Evolutionary conservation across 2,329 filamentous ascomycete species (phyloP), one percentile per base, ranked within the genome.

Genomic region (Zalaria sp.): DNA sequence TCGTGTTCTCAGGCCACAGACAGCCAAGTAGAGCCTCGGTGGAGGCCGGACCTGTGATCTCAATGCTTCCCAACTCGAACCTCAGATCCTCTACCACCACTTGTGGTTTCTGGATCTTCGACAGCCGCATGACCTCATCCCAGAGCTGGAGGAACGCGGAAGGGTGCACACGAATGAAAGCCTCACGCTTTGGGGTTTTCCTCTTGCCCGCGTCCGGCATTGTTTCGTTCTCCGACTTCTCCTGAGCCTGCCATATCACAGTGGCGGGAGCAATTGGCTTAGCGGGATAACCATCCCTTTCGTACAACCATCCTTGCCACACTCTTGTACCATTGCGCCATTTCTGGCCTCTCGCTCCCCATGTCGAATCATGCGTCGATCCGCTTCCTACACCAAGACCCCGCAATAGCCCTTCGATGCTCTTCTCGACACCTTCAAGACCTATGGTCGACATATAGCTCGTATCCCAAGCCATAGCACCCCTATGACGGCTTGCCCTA

Each of bases 371-470:
- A 18, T 18, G 18, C 18, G 18, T 18, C 18, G 18, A 18, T 34
- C 51, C 42, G n/a, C 49, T 49, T 18, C 65, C 65, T 36, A 86
- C 60, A 1, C 82, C 79, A 2, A 94, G 51, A 4, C 68, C 70
- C 52, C 68, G 76, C 29, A 96, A 58, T 6, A 89, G 67, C 32
- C 73, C 72, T 42, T 78, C 67, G 34, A 94, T 64, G 41, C 79
- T 79, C 27, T 66, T 60, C 34, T 75, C 65, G 9, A 68, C 64
- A 0, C 88, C 91, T 50, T 81, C 79, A 3, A 96, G 57, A 9
- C 80, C 73, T 49, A 96, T 81, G 1, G 86, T 94, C 51, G 84
- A 83, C 67, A 91, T 82, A 57, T 95, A 98, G 58, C 88, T 96
- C 68, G 78, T 84, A 61, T 98, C 91, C 87, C 89, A 96, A 1